A percentile compares a stretch with the other conserved stretches of the same genome.
phyloP scores from a whole-genome alignment of 140 eudicot species.

The Oenanthe javanica region DNA sequence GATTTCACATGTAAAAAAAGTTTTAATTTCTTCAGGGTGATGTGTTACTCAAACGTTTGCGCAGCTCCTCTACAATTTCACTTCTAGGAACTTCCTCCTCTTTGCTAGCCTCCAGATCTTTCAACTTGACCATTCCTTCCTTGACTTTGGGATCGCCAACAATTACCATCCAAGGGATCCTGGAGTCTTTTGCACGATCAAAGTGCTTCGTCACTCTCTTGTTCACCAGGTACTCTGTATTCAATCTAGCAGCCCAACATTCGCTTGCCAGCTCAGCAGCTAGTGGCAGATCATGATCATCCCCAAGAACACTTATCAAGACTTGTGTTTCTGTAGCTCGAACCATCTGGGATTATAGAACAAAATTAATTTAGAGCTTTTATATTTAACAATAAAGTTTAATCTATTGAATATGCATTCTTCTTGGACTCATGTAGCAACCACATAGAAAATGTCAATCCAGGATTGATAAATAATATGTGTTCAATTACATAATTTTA shows the following conservation, averaged over 20 bases:
- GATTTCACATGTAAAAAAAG: background rate
- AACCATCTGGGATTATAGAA: conserved; percentile 26
- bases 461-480: background rate
- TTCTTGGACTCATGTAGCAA: background rate
- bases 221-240: conserved; percentile 52
- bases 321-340: conserved; percentile 78
- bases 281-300: conserved; percentile 42
- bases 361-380: background rate
- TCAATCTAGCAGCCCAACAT: conserved; percentile 65
- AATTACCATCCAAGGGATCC: conserved; percentile 77
- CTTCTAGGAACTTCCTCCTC: conserved; percentile 44
- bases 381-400: background rate
- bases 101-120: conserved; percentile 33
- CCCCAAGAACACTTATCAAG: conserved; percentile 65
- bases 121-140: conserved; percentile 45
- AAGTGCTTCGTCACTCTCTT: conserved; percentile 65
- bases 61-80: conserved; percentile 50
- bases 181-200: conserved; percentile 50
- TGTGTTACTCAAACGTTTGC: conserved; percentile 21
- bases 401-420: background rate
- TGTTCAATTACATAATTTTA: no score
- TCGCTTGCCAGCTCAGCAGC: conserved; percentile 55
- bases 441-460: background rate
- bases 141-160: conserved; percentile 54
- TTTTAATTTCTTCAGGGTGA: background rate